Percentiles rank a stretch among this genome's conserved stretches.
phyloP scores from a whole-genome alignment of 208 protist genomes.

The Trypanosoma boissoni region DNA sequence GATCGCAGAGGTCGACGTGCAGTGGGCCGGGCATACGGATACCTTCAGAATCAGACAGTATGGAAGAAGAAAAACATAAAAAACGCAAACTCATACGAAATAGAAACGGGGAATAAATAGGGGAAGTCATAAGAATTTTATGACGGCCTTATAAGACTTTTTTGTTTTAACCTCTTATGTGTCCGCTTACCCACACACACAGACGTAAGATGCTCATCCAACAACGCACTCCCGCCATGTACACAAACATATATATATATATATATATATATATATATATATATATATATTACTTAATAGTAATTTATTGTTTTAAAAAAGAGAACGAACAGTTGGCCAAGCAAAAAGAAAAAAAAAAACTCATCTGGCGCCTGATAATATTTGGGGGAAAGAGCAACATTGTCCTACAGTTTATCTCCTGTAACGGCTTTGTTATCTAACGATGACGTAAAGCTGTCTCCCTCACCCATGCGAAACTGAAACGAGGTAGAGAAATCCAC shows the following conservation, averaged over 20 bases:
- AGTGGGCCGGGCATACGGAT: conserved; percentile 10
- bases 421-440: conserved; percentile 41
- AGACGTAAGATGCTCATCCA: too few relatives aligned
- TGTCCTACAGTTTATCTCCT: conserved; percentile 13
- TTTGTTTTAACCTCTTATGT: too few relatives aligned
- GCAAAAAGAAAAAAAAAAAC: not conserved
- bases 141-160: too few relatives aligned
- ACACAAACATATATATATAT: not conserved
- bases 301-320: not conserved
- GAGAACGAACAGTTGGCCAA: too few relatives aligned
- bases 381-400: not conserved
- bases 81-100: conserved; percentile 13
- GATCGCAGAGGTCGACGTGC: conserved; percentile 5
- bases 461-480: conserved; percentile 77
- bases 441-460: conserved; percentile 64
- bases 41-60: not conserved
- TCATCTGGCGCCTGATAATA: not conserved
- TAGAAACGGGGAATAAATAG: conserved; percentile 4
- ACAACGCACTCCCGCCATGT: too few relatives aligned
- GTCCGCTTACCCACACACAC: too few relatives aligned
- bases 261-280: conserved; percentile 17
- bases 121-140: too few relatives aligned
- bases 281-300: not conserved
- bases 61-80: conserved; percentile 14
- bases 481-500: conserved; percentile 63